Base-by-base conservation (phyloP, 2,329 filamentous ascomycete species). In the Aspergillus persii region DNA sequence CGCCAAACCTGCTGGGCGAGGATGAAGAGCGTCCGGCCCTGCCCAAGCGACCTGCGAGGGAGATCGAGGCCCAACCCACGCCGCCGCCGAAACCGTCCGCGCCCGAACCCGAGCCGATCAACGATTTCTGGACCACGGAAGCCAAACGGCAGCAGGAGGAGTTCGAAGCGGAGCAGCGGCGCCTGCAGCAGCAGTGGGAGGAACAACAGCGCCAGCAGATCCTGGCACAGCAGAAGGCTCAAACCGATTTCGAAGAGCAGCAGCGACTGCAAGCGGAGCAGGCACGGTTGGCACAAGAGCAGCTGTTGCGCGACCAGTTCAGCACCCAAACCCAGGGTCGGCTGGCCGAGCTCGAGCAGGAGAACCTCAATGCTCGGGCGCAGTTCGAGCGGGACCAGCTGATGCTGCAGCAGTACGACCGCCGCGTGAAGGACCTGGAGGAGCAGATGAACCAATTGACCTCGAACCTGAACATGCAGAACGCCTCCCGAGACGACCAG, bases 361-460 rank as follows among this genome's bases (percentile, higher is more conserved):
- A 98, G 77, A 98, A 99, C 67, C 80, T 99, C 29, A 94, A 95
- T 69, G 95, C 95, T 3, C 86, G 95, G 47, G 91, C 93, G 8
- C 95, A 98, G 76, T 98, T 97, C 72, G 93, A 98, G 76, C 89
- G 89, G n/a, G 93, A 99, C 73, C 95, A 98, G 77, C 82, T 99
- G 47, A 92, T 98, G 90, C 83, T 99, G 48, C 91, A 97, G 76
- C 94, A 98, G 73, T 99, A 97, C 72, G 95, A 99, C 66, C 89
- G 92, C 72, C 87, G 94, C 61, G 92, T 99, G 72, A 98, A 97
- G 80, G 89, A 91, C 23, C 80, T 99, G 11, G 95, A 99, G 76
- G 86, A 87, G 56, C 95, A 99, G 77, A 84, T 99, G 63, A 79
- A 83, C 50, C 90, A 96, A 65, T 83, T 98, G 54, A 90, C 92